Evolutionary conservation across 208 protist species (phyloP).

Genomic region (Trypanosoma conorhini): DNA sequence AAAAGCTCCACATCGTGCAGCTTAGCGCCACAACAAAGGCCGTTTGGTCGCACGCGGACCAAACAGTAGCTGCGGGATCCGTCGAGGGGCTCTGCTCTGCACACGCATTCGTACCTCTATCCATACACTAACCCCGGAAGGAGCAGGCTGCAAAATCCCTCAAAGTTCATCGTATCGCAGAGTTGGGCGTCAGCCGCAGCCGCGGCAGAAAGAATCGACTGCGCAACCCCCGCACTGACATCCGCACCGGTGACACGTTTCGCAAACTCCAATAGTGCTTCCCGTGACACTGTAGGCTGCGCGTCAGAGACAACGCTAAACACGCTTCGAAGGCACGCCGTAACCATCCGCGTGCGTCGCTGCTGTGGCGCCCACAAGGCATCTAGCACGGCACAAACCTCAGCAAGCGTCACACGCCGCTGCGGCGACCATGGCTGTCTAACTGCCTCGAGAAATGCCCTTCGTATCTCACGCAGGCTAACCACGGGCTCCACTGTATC

Average conservation of each 20-base stretch:
- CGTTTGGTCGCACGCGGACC: no score
- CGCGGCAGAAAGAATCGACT: constrained; percentile 8
- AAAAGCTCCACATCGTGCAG: not conserved
- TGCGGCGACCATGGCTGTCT: not conserved
- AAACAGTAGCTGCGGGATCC: not conserved
- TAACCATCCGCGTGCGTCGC: constrained; percentile 12
- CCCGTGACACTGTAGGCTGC: constrained; percentile 15
- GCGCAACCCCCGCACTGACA: not conserved
- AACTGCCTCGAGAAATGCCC: constrained; percentile 6
- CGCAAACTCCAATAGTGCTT: constrained; percentile 17
- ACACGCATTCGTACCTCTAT: not conserved
- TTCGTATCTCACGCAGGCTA: constrained; percentile 18
- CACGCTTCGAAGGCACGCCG: constrained; percentile 9
- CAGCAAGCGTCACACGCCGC: constrained; percentile 35
- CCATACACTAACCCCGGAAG: constrained; percentile 3
- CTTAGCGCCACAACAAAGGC: no score
- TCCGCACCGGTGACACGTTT: not conserved
- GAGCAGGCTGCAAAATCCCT: constrained; percentile 15
- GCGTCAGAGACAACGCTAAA: constrained; percentile 20
- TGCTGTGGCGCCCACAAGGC: constrained; percentile 21
- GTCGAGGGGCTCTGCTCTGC: not conserved
- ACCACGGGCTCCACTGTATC: not conserved
- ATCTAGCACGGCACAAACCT: constrained; percentile 48
- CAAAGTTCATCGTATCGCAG: constrained; percentile 9
- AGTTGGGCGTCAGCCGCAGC: not conserved